Conservation (phyloP, 179 eudicot genomes). For the Heliamphora pulchella region DNA sequence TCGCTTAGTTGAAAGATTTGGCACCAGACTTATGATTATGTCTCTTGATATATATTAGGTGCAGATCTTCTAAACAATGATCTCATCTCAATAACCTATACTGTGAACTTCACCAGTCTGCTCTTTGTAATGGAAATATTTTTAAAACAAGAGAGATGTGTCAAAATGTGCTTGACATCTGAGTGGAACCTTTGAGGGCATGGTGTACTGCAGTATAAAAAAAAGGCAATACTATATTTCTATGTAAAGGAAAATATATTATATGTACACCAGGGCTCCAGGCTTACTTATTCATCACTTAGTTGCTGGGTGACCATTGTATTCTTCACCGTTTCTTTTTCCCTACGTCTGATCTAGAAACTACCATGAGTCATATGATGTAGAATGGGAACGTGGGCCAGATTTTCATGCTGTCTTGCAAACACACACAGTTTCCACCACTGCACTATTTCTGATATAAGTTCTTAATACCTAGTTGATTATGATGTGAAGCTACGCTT, state of each 20-base stretch:
- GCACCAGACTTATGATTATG: neutral
- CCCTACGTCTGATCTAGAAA: neutral
- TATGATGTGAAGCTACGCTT: neutral
- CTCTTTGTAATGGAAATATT: neutral
- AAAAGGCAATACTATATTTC: neutral
- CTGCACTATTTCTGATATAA: neutral
- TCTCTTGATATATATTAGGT: neutral
- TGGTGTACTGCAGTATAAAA: constrained; percentile 1
- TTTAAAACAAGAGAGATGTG: neutral
- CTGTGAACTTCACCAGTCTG: neutral
- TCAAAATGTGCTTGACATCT: neutral
- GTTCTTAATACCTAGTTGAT: constrained; percentile 3
- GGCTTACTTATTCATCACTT: neutral
- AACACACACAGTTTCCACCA: neutral
- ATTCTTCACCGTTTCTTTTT: neutral
- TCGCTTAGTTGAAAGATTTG: neutral
- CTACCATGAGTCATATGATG: neutral
- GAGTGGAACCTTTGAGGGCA: neutral
- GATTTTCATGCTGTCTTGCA: neutral
- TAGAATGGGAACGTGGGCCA: neutral
- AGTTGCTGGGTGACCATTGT: neutral
- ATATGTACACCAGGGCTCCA: neutral
- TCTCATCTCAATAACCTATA: neutral
- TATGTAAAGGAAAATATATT: neutral
- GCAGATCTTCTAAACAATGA: neutral